Conservation (phyloP, 2,329 filamentous ascomycete species). For the Colletotrichum lentis region DNA sequence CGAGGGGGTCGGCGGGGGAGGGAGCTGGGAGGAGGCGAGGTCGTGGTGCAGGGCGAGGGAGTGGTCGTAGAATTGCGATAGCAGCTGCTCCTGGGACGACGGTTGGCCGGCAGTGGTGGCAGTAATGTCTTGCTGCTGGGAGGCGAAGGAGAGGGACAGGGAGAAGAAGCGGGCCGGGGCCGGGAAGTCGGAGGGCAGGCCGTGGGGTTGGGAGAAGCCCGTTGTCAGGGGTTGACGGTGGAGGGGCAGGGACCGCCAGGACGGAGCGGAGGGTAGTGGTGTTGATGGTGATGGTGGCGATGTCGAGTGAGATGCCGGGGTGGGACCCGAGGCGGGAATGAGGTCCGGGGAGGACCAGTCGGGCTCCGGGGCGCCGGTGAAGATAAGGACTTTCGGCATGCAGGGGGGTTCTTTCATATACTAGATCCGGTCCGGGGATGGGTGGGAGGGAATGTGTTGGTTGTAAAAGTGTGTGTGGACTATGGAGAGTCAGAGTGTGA, state of each 20-base stretch:
- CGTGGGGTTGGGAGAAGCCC: conserved; percentile 61
- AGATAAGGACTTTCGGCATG: conserved; percentile 50
- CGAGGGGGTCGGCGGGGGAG: conserved; percentile 2
- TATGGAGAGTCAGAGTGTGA: not conserved
- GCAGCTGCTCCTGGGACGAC: conserved; percentile 40
- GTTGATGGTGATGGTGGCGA: not conserved
- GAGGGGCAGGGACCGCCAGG: conserved; percentile 65
- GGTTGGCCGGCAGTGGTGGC: not conserved
- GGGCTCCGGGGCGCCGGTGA: conserved; percentile 49
- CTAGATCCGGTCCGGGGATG: conserved; percentile 12
- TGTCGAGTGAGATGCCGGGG: not conserved
- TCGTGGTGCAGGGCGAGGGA: conserved; percentile 77
- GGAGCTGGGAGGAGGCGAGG: conserved; percentile 68
- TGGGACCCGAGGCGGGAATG: conserved; percentile 38
- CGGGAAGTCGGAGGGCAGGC: conserved; percentile 44
- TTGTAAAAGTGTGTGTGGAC: not conserved
- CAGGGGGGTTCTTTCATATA: not conserved
- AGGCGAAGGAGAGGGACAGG: conserved; percentile 45
- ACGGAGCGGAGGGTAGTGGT: conserved; percentile 42
- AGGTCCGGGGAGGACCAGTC: conserved; percentile 43
- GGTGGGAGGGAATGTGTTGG: not conserved
- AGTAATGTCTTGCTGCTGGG: conserved; percentile 23
- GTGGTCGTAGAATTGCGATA: conserved; percentile 78
- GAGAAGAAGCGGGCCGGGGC: conserved; percentile 57
- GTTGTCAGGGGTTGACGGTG: conserved; percentile 56